phyloP scores from a whole-genome alignment of 257 asterid species.

The Verbascum thapsus region DNA sequence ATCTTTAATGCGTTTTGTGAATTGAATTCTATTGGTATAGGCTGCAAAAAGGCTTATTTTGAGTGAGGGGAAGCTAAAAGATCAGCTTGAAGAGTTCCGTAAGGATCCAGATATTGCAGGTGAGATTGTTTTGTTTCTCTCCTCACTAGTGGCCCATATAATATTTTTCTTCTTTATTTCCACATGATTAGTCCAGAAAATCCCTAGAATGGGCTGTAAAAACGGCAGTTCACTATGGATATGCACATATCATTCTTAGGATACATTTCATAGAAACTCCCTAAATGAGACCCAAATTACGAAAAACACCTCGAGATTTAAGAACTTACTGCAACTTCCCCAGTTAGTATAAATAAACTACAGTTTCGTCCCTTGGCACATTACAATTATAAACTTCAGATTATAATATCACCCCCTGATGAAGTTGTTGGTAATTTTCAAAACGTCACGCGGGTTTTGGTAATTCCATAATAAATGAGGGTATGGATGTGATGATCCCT shows the following conservation, averaged over 20 bases:
- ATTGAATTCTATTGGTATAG: constrained; percentile 45
- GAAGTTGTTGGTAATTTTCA: too few relatives aligned
- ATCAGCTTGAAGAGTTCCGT: constrained; percentile 66
- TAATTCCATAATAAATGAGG: too few relatives aligned
- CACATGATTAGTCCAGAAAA: constrained; percentile 5
- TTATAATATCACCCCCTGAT: too few relatives aligned
- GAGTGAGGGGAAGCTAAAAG: constrained; percentile 68
- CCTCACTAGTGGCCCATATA: constrained; percentile 24
- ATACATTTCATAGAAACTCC: too few relatives aligned
- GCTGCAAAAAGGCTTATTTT: constrained; percentile 89
- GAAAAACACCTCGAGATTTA: too few relatives aligned
- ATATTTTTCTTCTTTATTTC: constrained; percentile 1
- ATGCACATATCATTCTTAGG: constrained; percentile 4
- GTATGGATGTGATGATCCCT: too few relatives aligned
- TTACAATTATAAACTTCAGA: too few relatives aligned
- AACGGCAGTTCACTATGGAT: constrained; percentile 11
- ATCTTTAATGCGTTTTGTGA: constrained; percentile 19
- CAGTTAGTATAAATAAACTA: too few relatives aligned
- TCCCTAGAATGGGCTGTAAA: not conserved
- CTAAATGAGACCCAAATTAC: too few relatives aligned
- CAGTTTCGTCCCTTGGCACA: too few relatives aligned
- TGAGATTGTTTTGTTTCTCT: constrained; percentile 37
- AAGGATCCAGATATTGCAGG: constrained; percentile 71
- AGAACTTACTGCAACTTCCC: too few relatives aligned
- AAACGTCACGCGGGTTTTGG: too few relatives aligned